Percentiles rank a stretch among this genome's conserved stretches.
Conservation (phyloP, 257 asterid genomes). For the Lycium barbarum region DNA sequence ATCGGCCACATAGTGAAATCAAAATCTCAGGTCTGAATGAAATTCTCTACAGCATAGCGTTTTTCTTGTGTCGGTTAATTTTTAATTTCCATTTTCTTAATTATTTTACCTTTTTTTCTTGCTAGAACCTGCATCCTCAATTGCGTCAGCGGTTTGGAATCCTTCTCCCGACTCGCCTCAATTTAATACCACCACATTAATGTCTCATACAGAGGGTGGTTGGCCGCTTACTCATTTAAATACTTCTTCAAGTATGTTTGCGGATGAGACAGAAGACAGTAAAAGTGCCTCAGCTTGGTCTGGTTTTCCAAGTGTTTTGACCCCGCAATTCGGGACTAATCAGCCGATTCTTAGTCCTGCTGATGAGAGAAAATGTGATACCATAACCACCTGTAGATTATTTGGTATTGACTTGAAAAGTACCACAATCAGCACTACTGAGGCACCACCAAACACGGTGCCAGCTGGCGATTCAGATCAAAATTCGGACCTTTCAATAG, state of each 20-base stretch:
- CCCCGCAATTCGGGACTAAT: conserved; percentile 42
- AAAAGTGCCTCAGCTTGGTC: conserved; percentile 69
- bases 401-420: conserved; percentile 85
- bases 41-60: background rate
- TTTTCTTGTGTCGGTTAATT: background rate
- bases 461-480: conserved; percentile 70
- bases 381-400: conserved; percentile 60
- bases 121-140: conserved; percentile 53
- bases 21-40: conserved; percentile 53
- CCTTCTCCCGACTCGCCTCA: conserved; percentile 47
- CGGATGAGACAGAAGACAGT: conserved; percentile 62
- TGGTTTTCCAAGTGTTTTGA: conserved; percentile 47
- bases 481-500: conserved; percentile 68
- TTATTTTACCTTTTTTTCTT: conserved; percentile 21
- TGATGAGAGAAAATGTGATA: conserved; percentile 57
- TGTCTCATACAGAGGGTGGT: conserved; percentile 31
- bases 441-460: conserved; percentile 39
- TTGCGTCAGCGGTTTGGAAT: conserved; percentile 65
- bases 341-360: conserved; percentile 39
- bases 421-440: conserved; percentile 45
- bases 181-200: conserved; percentile 37
- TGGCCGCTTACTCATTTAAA: conserved; percentile 39
- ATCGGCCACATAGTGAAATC: conserved; percentile 52
- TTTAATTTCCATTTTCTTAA: conserved; percentile 25
- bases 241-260: conserved; percentile 44